phyloP scores from a whole-genome alignment of 495 filamentous ascomycete genomes.

The Copromyces sp. region DNA sequence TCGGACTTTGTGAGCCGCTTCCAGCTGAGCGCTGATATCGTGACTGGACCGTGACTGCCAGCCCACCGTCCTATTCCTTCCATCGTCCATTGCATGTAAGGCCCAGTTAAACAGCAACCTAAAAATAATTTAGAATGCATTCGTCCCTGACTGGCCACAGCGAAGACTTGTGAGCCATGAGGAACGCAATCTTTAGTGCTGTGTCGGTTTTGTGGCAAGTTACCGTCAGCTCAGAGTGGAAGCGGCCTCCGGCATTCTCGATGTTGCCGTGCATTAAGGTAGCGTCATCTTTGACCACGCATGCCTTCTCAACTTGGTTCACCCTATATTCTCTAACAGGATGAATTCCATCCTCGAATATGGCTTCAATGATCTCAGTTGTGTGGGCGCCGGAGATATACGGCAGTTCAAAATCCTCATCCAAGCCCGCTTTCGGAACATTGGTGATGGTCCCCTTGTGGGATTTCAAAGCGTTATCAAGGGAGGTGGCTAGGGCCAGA shows the following conservation, averaged over 20 bases:
- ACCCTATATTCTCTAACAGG: not conserved
- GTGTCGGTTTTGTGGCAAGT: not conserved
- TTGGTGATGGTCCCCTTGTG: not conserved
- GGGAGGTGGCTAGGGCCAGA: rapidly evolving
- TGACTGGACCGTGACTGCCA: not conserved
- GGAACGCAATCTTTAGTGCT: not conserved
- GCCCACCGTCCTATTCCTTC: not conserved
- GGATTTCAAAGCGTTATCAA: not conserved
- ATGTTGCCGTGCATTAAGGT: rapidly evolving
- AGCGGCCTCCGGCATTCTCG: not conserved
- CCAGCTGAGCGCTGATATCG: not conserved
- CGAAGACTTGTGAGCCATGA: not conserved
- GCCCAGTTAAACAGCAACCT: rapidly evolving
- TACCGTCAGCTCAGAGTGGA: not conserved
- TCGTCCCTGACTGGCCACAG: not conserved
- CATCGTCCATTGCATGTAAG: not conserved
- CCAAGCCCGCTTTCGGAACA: not conserved
- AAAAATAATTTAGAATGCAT: rapidly evolving
- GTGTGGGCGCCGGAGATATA: not conserved
- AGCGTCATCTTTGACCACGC: not conserved
- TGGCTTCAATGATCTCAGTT: not conserved
- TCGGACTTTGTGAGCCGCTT: not conserved
- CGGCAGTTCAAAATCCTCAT: not conserved
- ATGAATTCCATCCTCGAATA: not conserved
- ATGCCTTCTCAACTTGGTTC: not conserved